Percentiles rank a stretch among this genome's conserved stretches.
Conservation (phyloP, 768 basidiomycete species). For the Hericium erinaceus region DNA sequence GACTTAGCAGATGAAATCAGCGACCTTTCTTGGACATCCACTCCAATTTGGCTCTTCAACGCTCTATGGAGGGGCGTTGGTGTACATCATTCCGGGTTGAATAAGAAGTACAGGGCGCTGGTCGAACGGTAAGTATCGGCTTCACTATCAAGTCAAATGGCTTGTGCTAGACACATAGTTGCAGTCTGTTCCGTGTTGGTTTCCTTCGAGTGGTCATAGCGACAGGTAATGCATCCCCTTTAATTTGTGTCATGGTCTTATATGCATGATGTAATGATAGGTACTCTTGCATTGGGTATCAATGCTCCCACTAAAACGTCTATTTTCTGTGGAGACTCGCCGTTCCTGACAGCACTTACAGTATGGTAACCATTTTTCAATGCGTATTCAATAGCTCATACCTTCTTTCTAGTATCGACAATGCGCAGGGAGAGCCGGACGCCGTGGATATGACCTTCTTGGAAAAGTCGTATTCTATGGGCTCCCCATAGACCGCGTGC, state of each 20-base stretch:
- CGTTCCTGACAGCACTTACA: conserved; percentile 51
- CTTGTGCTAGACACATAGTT: background rate
- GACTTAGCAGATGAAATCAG: conserved; percentile 42
- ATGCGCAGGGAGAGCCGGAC: conserved; percentile 65
- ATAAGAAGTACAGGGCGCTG: conserved; percentile 45
- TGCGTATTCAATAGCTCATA: conserved; percentile 4
- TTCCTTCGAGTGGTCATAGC: conserved; percentile 59
- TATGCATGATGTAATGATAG: conserved; percentile 18
- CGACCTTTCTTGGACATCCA: conserved; percentile 26
- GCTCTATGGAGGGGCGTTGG: conserved; percentile 54
- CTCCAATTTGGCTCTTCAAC: conserved; percentile 34
- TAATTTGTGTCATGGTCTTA: background rate
- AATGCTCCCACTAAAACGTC: conserved; percentile 64
- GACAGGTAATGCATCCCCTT: conserved; percentile 32
- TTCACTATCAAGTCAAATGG: background rate
- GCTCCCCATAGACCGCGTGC: conserved; percentile 50
- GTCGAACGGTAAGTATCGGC: conserved; percentile 39
- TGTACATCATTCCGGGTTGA: conserved; percentile 66
- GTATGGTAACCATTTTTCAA: conserved; percentile 23
- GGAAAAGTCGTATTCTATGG: conserved; percentile 72
- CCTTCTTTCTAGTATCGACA: conserved; percentile 46
- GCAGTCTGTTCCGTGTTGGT: conserved; percentile 40
- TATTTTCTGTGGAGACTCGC: conserved; percentile 56
- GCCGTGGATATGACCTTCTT: conserved; percentile 59
- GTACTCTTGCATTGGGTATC: conserved; percentile 65